phyloP scores from a whole-genome alignment of 2,329 filamentous ascomycete species.

The Falciphora oryzae region DNA sequence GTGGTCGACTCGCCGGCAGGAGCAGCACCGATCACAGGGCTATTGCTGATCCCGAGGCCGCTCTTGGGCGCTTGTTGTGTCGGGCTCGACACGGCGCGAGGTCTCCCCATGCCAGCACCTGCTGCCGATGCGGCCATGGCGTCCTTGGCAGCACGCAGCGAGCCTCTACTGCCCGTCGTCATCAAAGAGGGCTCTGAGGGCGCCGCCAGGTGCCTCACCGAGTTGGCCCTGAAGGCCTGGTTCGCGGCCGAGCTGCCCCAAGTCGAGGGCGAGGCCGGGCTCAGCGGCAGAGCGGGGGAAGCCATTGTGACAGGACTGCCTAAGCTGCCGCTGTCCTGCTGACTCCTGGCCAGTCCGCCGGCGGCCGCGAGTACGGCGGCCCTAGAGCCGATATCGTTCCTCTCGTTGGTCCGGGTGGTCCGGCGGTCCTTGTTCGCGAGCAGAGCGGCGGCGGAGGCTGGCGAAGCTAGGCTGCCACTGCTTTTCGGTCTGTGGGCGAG shows the following conservation, averaged over 20 bases:
- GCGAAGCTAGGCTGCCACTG: neutral
- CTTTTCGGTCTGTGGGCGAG: neutral
- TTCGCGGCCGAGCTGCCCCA: constrained; percentile 66
- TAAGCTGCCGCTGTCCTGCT: constrained; percentile 30
- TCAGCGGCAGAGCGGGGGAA: constrained; percentile 35
- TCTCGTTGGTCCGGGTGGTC: constrained; percentile 53
- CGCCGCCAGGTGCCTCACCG: constrained; percentile 17
- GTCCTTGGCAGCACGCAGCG: constrained; percentile 69
- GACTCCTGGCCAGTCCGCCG: constrained; percentile 12
- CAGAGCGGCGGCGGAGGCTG: constrained; percentile 38
- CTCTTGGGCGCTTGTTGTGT: constrained; percentile 22
- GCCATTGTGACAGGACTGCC: constrained; percentile 30
- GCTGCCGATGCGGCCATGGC: constrained; percentile 51
- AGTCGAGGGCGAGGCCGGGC: constrained; percentile 25
- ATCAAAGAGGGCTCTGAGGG: constrained; percentile 28
- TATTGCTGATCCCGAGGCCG: constrained; percentile 9
- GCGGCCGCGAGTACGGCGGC: constrained; percentile 61
- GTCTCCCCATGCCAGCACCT: constrained; percentile 33
- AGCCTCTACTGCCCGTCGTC: constrained; percentile 46
- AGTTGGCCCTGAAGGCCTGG: constrained; percentile 33
- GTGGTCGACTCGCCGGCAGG: constrained; percentile 29
- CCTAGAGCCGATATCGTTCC: constrained; percentile 56
- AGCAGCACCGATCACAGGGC: neutral
- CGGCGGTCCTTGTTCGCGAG: constrained; percentile 35
- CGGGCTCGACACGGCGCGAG: constrained; percentile 60